Conservation (phyloP, 345 rosid genomes). For the Lagerstroemia speciosa region DNA sequence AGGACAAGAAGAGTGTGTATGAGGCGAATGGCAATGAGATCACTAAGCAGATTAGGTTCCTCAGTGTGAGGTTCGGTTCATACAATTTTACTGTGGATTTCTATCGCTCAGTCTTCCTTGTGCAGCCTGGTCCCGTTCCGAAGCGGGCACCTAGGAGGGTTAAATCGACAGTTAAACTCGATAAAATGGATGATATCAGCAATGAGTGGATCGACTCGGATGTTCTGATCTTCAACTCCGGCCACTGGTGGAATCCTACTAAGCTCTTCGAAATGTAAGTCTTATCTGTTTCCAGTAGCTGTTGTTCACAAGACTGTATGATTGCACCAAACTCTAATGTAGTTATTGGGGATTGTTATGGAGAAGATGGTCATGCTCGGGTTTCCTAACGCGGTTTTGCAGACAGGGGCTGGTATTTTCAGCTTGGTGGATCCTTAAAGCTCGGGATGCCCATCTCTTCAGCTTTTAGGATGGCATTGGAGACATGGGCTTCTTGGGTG, state of each 20-base stretch:
- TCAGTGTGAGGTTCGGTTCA: slow-evolving; percentile 44
- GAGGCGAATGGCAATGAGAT: slow-evolving; percentile 51
- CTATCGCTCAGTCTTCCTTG: slow-evolving; percentile 62
- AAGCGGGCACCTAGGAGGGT: slow-evolving; percentile 58
- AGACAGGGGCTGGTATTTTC: slow-evolving; percentile 71
- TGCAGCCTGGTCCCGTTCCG: slow-evolving; percentile 41
- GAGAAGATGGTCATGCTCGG: neutral
- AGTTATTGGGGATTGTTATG: neutral
- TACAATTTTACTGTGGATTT: slow-evolving; percentile 44
- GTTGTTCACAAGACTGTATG: neutral
- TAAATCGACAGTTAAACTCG: slow-evolving; percentile 42
- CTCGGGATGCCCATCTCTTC: slow-evolving; percentile 36
- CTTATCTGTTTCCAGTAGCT: neutral
- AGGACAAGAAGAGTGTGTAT: slow-evolving; percentile 50
- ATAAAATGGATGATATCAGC: slow-evolving; percentile 51
- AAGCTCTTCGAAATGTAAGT: slow-evolving; percentile 71
- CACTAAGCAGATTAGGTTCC: slow-evolving; percentile 42
- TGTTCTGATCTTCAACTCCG: slow-evolving; percentile 54
- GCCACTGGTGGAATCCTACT: slow-evolving; percentile 70
- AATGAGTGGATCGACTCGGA: slow-evolving; percentile 68
- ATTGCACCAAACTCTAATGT: neutral
- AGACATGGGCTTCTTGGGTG: slow-evolving; percentile 48
- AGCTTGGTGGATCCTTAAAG: slow-evolving; percentile 37
- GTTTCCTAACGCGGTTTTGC: slow-evolving; percentile 28
- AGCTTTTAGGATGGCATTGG: slow-evolving; percentile 30